A percentile compares a stretch with the other conserved stretches of the same genome.
Evolutionary conservation across 1,284 basidiomycete genomes (phyloP).

Genomic region (Rhodotorula sp.): DNA sequence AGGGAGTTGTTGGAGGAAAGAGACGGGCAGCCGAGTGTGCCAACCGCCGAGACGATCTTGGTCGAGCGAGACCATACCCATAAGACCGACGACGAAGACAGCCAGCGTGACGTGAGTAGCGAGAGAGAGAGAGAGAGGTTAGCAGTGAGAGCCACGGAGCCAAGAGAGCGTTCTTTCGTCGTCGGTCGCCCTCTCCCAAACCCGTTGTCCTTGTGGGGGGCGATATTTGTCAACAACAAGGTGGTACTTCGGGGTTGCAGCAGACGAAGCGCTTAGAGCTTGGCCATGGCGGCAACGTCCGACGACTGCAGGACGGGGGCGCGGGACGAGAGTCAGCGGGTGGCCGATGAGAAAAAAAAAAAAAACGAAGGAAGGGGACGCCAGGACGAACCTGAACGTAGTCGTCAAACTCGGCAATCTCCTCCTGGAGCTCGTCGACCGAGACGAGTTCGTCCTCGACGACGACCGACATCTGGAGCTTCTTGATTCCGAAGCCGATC

Average conservation of each 20-base stretch:
- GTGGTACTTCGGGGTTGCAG: not conserved
- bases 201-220: constrained; percentile 1
- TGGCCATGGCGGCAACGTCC: constrained; percentile 59
- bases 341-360: not conserved
- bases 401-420: constrained; percentile 77
- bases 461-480: constrained; percentile 84
- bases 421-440: constrained; percentile 87
- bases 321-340: not conserved
- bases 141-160: not conserved
- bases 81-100: too few relatives aligned
- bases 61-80: too few relatives aligned
- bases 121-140: not conserved
- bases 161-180: not conserved
- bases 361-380: not conserved
- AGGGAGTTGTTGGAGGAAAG: not conserved
- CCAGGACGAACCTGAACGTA: constrained; percentile 69
- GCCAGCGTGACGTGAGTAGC: too few relatives aligned
- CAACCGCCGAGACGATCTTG: too few relatives aligned
- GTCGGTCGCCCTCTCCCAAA: not conserved
- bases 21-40: too few relatives aligned
- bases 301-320: constrained; percentile 56
- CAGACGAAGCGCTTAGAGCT: constrained; percentile 20
- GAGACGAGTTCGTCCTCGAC: constrained; percentile 96
- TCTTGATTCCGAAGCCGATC: constrained; percentile 89
- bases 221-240: not conserved